These are phyloP conservation scores for Psilocybe sp. DNA, from an alignment of 768 basidiomycete genomes.

Conservation along the genomic window DNA sequence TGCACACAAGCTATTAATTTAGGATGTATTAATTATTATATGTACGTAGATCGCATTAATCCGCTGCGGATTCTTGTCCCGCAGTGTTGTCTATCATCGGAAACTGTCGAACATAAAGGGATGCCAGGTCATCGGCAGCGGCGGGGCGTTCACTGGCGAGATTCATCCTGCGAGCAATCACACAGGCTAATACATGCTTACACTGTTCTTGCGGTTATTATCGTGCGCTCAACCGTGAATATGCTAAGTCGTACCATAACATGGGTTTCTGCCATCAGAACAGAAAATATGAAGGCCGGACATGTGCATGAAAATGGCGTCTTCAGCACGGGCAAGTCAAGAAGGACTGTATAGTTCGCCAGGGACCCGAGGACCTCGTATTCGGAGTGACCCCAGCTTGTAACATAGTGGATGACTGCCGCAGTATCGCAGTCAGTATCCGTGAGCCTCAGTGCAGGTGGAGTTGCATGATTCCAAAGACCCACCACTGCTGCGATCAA, in stretches of 20 bases:
- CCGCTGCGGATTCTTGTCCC: not conserved
- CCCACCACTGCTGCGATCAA: conserved; percentile 69
- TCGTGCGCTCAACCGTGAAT: conserved; percentile 6
- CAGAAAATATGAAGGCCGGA: conserved; percentile 66
- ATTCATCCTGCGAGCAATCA: conserved; percentile 53
- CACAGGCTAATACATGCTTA: conserved; percentile 73
- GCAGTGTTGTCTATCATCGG: conserved; percentile 7
- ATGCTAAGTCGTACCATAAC: conserved; percentile 48
- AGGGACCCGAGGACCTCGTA: conserved; percentile 71
- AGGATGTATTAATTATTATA: not conserved
- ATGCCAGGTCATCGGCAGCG: conserved; percentile 45
- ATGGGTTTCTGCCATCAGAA: conserved; percentile 57
- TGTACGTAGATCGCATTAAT: not conserved
- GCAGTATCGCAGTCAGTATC: not conserved
- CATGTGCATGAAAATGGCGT: conserved; percentile 68
- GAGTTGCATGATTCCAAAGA: not conserved
- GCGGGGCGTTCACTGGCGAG: conserved; percentile 49
- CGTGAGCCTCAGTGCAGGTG: too few relatives aligned
- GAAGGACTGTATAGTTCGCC: conserved; percentile 56
- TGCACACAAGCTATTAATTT: not conserved
- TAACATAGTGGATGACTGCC: conserved; percentile 59
- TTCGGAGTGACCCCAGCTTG: conserved; percentile 54
- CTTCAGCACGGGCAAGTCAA: conserved; percentile 36
- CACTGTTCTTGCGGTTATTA: conserved; percentile 43
- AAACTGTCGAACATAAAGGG: conserved; percentile 36